Conservation (phyloP, 2,329 filamentous ascomycete genomes). For the Colletotrichum tropicicola region DNA sequence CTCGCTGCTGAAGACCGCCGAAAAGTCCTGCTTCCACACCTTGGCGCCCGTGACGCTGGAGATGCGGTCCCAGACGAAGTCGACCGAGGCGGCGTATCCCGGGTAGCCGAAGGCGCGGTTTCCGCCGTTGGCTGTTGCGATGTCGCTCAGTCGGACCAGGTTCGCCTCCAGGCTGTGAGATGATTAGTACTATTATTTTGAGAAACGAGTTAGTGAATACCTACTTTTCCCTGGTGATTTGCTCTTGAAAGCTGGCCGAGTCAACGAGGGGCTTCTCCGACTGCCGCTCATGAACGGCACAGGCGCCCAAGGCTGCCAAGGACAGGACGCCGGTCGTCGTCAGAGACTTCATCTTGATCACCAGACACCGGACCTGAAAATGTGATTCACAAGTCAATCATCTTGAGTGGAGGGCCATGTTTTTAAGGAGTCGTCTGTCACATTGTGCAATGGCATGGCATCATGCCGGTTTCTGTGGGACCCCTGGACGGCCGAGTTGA, state of each 20-base stretch:
- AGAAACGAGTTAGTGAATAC: not conserved
- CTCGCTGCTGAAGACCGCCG: constrained; percentile 36
- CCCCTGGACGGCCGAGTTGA: not conserved
- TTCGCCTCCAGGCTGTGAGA: constrained; percentile 33
- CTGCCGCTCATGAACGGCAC: not conserved
- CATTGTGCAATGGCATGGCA: not conserved
- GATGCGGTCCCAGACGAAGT: constrained; percentile 40
- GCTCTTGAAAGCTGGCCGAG: constrained; percentile 8
- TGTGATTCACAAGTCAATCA: not conserved
- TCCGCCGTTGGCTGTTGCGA: constrained; percentile 41
- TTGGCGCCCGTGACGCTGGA: constrained; percentile 38
- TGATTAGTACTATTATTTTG: not conserved
- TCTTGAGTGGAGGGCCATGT: no score
- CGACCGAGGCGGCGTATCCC: constrained; percentile 44
- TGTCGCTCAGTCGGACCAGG: constrained; percentile 38
- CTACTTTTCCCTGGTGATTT: constrained; percentile 8
- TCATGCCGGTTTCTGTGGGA: not conserved
- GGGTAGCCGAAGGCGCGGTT: constrained; percentile 42
- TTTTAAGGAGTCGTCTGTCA: not conserved
- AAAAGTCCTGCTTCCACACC: constrained; percentile 41
- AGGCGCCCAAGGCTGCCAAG: not conserved
- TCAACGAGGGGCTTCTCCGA: not conserved
- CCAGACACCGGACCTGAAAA: not conserved
- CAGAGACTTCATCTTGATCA: not conserved
- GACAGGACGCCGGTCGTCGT: not conserved